Evolutionary conservation across 2,329 filamentous ascomycete species (phyloP), one percentile per base, ranked within the genome.

Genomic region (Xylaria sp.): DNA sequence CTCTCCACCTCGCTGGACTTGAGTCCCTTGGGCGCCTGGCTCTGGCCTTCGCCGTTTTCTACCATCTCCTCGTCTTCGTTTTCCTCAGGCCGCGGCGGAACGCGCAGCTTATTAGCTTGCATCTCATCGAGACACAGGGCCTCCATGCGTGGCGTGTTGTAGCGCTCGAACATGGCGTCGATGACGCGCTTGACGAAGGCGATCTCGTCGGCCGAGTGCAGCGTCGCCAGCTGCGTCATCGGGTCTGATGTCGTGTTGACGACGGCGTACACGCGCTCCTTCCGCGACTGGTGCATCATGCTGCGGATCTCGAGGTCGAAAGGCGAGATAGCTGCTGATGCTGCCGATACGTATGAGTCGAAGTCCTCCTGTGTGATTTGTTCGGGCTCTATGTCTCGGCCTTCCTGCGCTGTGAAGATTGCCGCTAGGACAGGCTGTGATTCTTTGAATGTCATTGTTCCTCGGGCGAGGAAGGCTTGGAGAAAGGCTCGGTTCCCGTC

Each of bases 251-350:
- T 91, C 0, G 91, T 93, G 81, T 99, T 99, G 55, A 98, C 91
- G 39, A 99, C 84, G 1, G 92, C 93, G 78, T 90, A 97, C 25
- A 94, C 83, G n/a, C 89, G 87, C 74, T 89, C 83, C 72, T 87
- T 88, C 10, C 85, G 85, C 32, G 80, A 77, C 78, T 97, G 94
- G 74, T 96, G 89, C 41, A 88, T 81, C 4, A 88, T 87, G 76
- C 86, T 91, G 69, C 93, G 89, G 76, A 99, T 93, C 79, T 97
- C 94, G 72, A 94, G 90, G 81, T 98, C 95, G 76, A 97, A 93
- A 9, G 88, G 85, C 0, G 91, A 92, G 56, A 97, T 87, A 25
- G 89, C 89, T 50, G 87, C 84, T 73, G 94, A 93, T 34, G 93
- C 89, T 25, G 86, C 86, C 60, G 88, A 82, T 65, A 98, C 85